Base-by-base conservation (phyloP, 2,329 filamentous ascomycete genomes). In the Neopestalotiopsis sp. region DNA sequence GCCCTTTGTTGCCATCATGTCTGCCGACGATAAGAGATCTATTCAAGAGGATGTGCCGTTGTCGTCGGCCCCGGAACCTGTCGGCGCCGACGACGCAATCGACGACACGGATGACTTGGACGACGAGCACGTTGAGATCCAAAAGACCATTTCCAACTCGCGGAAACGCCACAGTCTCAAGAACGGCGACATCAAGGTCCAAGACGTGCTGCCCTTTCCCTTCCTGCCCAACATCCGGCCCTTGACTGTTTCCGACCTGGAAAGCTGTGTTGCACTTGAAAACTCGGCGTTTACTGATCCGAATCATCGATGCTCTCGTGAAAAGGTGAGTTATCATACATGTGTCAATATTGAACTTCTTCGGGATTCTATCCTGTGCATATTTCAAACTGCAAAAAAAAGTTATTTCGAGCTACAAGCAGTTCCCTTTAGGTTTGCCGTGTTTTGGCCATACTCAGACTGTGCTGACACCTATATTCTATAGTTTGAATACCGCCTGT, bases 401-500 rank as follows among this genome's bases (percentile, higher is more conserved):
- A 56, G 49, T 4, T 30, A 14, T 59, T 30, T 59, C 28, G 57
- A 7, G n/a, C 28, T 28, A 9, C 59, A 42, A n/a, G 13, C 30
- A 9, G 28, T 28, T 60, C 17, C 7, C 57, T 14, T 28, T 38
- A 38, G 34, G 34, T 38, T 38, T 38, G 34, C 34, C 6, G 6
- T 60, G n/a, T 60, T 20, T 60, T 3, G 6, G 34, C 6, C 59
- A 62, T 42, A 14, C 14, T 59, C 30, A 14, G 28, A 12, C 59
- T 20, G 24, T 20, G 14, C 65, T 67, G 28, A 67, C 65, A 52
- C 13, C 42, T n/a, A 20, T 5, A 57, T 24, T 7, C 62, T 52
- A 13, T 76, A 95, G 93, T 89, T 96, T 75, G 82, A 87, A 68
- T 97, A 97, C 80, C 92, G 94, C 70, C 87, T 97, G 32, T 88